Base-by-base conservation (phyloP, 805 yeast species). In the Ogataea trehalophila region DNA sequence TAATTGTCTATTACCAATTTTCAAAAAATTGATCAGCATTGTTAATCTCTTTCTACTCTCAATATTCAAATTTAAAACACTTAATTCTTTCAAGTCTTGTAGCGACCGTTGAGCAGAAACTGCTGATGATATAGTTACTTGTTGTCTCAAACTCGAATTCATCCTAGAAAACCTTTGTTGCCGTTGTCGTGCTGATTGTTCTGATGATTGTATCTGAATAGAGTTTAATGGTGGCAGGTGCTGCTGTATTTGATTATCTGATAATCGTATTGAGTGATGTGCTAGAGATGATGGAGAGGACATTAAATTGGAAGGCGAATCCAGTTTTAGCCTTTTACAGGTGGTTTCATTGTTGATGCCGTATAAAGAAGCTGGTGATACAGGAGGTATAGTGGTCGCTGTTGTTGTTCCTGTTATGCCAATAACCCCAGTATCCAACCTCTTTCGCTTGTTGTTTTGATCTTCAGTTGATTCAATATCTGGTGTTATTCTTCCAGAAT, bases 1-100 rank as follows among this genome's bases (percentile, higher is more conserved):
- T 33, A 90, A 73, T 57, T 85, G 88, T 47, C 79, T 80, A 59
- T 88, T 90, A 3, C 97, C 97, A 43, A 88, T 71, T 59, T 85
- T 84, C 47, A 90, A 70, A 44, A 91, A 73, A 55, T 89, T 91
- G 41, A 91, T 73, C 57, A 95, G 81, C 59, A 92, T 85, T 35
- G 86, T 82, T 41, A 90, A 62, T 53, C 91, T 75, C 54, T 83
- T 83, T 50, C 87, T 79, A 23, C 91, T 84, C 58, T 88, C 96
- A 47, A 80, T 74, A 47, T 61, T 65, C 5, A 68, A 42, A 49
- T 68, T 68, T 31, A 67, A 48, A 5, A 64, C 54, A 36, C 69
- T 62, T 26, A 68, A 51, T 35, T 67, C 69, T 41, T 62, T 68
- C 17, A 68, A 47, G 45, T 68, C 68, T 42, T 64, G 66, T 17